phyloP scores from a whole-genome alignment of 805 yeast genomes.

The Lipomyces kockii region DNA sequence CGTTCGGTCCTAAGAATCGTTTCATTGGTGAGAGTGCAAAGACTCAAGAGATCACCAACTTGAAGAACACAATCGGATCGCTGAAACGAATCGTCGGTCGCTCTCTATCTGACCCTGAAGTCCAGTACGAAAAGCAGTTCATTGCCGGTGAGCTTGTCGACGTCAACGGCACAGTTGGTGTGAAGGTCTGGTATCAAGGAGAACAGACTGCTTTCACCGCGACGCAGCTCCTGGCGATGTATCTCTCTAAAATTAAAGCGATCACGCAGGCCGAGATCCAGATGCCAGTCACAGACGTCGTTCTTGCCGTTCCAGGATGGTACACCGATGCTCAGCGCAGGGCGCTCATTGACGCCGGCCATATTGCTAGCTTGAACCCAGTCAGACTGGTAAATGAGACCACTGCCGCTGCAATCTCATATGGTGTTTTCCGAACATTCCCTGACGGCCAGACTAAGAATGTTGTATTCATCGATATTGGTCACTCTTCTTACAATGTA shows the following conservation, averaged over 20 bases:
- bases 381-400: constrained; percentile 97
- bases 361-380: constrained; percentile 95
- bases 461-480: constrained; percentile 94
- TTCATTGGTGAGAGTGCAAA: constrained; percentile 94
- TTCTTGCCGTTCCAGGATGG: constrained; percentile 96
- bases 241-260: constrained; percentile 84
- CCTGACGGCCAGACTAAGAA: constrained; percentile 86
- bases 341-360: constrained; percentile 92
- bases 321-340: constrained; percentile 96
- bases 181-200: constrained; percentile 83
- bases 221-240: constrained; percentile 93
- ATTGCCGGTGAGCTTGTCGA: constrained; percentile 74
- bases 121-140: constrained; percentile 71
- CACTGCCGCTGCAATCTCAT: constrained; percentile 98
- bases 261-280: constrained; percentile 82
- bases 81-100: constrained; percentile 91
- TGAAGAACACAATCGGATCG: constrained; percentile 95
- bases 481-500: constrained; percentile 93
- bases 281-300: constrained; percentile 80
- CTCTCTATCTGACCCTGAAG: constrained; percentile 72
- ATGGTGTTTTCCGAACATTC: constrained; percentile 96
- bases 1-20: constrained; percentile 88
- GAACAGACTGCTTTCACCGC: constrained; percentile 79
- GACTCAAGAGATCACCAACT: constrained; percentile 93
- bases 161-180: constrained; percentile 70